phyloP scores from a whole-genome alignment of 352 stramenopile species.

The Pythium plurisporium region DNA sequence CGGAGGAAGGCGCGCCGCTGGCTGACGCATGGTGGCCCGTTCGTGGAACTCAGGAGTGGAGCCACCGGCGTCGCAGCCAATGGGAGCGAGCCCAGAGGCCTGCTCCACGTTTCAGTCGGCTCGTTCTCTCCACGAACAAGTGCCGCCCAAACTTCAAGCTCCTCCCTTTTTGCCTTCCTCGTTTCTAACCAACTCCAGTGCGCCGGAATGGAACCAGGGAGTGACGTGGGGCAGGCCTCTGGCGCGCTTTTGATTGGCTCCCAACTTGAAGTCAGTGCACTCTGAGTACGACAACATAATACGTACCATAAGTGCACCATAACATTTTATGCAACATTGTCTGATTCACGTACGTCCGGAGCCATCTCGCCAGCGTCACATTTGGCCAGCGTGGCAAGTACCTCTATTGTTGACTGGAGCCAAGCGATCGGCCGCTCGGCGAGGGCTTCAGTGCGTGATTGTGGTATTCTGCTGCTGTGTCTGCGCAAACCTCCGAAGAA shows the following conservation, averaged over 20 bases:
- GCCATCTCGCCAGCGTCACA: too few relatives aligned
- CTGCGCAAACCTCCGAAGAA: neutral
- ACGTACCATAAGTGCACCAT: neutral
- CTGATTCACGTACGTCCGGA: neutral
- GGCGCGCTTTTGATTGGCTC: neutral
- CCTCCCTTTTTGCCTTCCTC: too few relatives aligned
- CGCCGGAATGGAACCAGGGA: neutral
- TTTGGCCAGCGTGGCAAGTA: too few relatives aligned
- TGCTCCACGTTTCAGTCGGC: neutral
- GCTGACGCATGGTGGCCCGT: slow-evolving; percentile 1
- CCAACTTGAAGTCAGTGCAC: slow-evolving; percentile 3
- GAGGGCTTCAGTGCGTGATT: too few relatives aligned
- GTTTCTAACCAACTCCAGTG: neutral
- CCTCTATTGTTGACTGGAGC: too few relatives aligned
- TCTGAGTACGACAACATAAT: neutral
- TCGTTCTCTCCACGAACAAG: neutral
- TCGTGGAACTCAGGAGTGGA: slow-evolving; percentile 1
- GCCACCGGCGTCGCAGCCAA: slow-evolving; percentile 1
- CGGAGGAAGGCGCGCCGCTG: neutral
- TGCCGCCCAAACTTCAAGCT: neutral
- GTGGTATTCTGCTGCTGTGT: too few relatives aligned
- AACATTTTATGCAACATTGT: neutral
- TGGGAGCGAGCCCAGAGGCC: slow-evolving; percentile 1
- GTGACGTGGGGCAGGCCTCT: slow-evolving; percentile 3
- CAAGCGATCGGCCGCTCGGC: too few relatives aligned